Evolutionary conservation across 2,329 filamentous ascomycete species (phyloP), one percentile per base, ranked within the genome.

Genomic region (Mycosphaerella arachidis): DNA sequence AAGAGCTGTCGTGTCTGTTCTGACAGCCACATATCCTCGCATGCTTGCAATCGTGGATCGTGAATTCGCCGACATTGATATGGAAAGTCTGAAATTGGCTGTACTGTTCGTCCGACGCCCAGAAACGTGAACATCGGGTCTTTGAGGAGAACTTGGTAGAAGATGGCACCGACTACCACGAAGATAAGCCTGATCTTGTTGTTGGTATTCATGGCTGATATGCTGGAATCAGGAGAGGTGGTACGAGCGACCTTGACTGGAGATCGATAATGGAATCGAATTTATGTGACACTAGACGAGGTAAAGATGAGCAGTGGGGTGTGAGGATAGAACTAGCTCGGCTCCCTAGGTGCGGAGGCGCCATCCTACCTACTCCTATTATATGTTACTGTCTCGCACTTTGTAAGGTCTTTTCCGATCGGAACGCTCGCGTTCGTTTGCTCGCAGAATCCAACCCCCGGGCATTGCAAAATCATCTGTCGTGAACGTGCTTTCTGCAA

Each of bases 1-100:
- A 67, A 67, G 6, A 67, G 55, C 53, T 66, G 62, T 16, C 66
- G 59, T 12, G 64, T 65, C 30, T 57, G 37, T 40, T 67, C 66
- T 1, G 66, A 67, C 12, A 67, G 53, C 64, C 64, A 67, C 63
- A 66, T 63, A 27, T 67, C 66, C 48, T 67, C 66, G 40, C 66
- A 67, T 35, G 66, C 66, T 29, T 66, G 57, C 16, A 67, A 40
- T 33, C 59, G 58, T 12, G 59, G 57, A 45, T 64, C 66, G 6
- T 60, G n/a, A 24, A 67, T 65, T 16, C 56, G 57, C 18, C 64
- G 57, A 58, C 66, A 67, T 56, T 59, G 37, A 53, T 67, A 67
- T 48, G 65, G 62, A 40, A 67, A 67, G 53, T 65, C 66, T 3
- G 57, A 58, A 18, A 67, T 61, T 4, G 64, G 63, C 43, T 66